Percentiles rank a stretch among this genome's conserved stretches.
Evolutionary conservation across 2,329 filamentous ascomycete genomes (phyloP).

Genomic region (Tolypocladium cylindrosporum): DNA sequence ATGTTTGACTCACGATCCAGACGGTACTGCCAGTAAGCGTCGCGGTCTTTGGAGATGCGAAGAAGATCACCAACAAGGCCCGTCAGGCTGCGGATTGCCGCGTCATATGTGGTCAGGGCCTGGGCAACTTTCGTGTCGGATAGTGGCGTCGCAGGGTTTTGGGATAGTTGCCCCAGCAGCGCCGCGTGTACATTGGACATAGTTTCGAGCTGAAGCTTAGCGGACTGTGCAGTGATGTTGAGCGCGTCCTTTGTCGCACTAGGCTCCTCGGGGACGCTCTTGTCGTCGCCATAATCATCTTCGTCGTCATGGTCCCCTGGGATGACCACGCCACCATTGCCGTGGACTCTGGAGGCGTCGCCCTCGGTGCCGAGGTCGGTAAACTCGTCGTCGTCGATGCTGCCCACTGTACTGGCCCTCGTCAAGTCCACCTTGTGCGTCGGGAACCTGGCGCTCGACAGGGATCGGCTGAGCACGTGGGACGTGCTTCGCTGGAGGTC

Average conservation of each 20-base stretch:
- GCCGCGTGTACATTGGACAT: constrained; percentile 79
- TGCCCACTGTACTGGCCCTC: constrained; percentile 35
- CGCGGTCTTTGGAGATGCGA: constrained; percentile 86
- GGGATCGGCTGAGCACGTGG: constrained; percentile 26
- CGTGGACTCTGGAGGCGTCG: constrained; percentile 25
- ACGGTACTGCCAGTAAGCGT: constrained; percentile 94
- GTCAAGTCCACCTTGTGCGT: constrained; percentile 25
- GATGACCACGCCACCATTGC: constrained; percentile 22
- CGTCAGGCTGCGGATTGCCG: constrained; percentile 79
- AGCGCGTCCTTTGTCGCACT: constrained; percentile 83
- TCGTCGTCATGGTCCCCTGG: constrained; percentile 49
- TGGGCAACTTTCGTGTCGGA: constrained; percentile 67
- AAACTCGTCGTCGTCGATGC: constrained; percentile 42
- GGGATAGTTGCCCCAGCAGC: constrained; percentile 55
- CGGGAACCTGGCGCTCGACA: constrained; percentile 14
- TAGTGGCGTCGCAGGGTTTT: constrained; percentile 62
- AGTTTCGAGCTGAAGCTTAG: constrained; percentile 84
- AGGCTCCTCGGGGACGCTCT: constrained; percentile 64
- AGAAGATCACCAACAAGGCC: constrained; percentile 76
- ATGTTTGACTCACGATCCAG: constrained; percentile 86
- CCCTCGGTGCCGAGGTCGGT: constrained; percentile 36
- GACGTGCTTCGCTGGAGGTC: constrained; percentile 34
- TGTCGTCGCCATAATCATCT: constrained; percentile 61
- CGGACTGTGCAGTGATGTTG: constrained; percentile 93
- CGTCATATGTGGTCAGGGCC: constrained; percentile 77